Base-by-base conservation (phyloP, 768 basidiomycete species). In the Gymnopilus dilepis region DNA sequence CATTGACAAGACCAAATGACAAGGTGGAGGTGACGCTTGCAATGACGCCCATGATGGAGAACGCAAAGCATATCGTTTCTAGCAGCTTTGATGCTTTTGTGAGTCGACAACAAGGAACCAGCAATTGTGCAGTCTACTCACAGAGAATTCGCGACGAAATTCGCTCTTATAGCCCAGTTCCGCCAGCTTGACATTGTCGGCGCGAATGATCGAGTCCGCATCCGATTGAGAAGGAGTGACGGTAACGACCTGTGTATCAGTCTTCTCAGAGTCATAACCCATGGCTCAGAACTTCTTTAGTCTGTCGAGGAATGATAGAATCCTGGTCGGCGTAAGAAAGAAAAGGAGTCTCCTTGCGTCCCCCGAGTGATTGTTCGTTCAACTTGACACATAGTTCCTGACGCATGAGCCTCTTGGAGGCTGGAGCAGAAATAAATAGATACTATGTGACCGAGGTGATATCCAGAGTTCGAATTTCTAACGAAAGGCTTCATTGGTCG, bases 91-190 rank as follows among this genome's bases (percentile, higher is more conserved):
- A 50, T 13, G 7, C 26, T 31, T 62, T 21, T n/a, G n/a, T 28
- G 26, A 57, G 41, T 41, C 21, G 30, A 21, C n/a, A 26, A 24
- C 22, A 58, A n/a, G 4, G 12, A 28, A 19, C 12, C 15, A 24
- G 9, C 9, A 38, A 17, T 34, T 12, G 31, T 4, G 11, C 41
- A 22, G 22, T 11, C 28, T 52, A 37, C 83, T 65, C 66, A 88
- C 88, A 65, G 88, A 86, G 70, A 91, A 91, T 72, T 91, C 87
- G 56, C 90, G 85, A 68, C 78, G 87, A 74, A 91, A 90, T 73
- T 90, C 88, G 70, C 82, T 80, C 76, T 81, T 89, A 71, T 91
- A 91, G 9, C 90, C 89, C 33, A 91, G 82, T 62, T 83, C 74
- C 9, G 88, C 89, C 19, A 91, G 83, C 41, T 82, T 76, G 4